These are phyloP conservation scores for Cutaneotrichosporon cutaneum DNA, from an alignment of 1,284 basidiomycete species.

Conservation along the genomic window DNA sequence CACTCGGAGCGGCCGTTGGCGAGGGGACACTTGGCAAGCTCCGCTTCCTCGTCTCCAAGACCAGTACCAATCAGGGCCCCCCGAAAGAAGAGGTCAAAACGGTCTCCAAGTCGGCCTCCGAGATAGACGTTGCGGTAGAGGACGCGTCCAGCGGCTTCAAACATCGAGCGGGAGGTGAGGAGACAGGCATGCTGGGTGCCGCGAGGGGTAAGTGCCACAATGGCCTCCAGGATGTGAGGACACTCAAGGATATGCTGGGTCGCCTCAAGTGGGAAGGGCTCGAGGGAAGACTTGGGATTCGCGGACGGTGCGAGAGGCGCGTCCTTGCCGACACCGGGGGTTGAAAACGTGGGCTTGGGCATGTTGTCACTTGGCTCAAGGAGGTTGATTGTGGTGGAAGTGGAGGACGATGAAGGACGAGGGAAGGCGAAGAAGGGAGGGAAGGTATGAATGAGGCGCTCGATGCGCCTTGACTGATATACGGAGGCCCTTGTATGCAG, in stretches of 20 bases:
- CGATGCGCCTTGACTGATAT: too few relatives aligned
- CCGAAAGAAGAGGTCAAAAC: not conserved
- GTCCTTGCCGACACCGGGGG: not conserved
- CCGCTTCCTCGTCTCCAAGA: not conserved
- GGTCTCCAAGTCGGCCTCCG: not conserved
- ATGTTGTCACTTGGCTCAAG: not conserved
- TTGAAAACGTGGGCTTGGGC: too few relatives aligned
- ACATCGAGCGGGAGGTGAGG: too few relatives aligned
- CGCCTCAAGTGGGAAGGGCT: not conserved
- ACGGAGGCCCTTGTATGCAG: too few relatives aligned
- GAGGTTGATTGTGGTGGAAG: too few relatives aligned
- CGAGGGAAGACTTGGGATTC: not conserved
- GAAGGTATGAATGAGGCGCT: too few relatives aligned
- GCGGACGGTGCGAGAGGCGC: conserved; percentile 1
- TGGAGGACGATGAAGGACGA: not conserved
- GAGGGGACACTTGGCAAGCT: not conserved
- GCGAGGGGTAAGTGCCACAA: not conserved
- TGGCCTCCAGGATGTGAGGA: not conserved
- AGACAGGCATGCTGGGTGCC: not conserved
- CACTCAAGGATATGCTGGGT: not conserved
- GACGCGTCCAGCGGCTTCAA: not conserved
- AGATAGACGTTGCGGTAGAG: not conserved
- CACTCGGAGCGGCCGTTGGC: not conserved
- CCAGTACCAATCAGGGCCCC: not conserved
- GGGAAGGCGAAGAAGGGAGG: not conserved